phyloP scores from a whole-genome alignment of 1,139 yeast genomes.

The Zhuliangozyma parablackwelliae region DNA sequence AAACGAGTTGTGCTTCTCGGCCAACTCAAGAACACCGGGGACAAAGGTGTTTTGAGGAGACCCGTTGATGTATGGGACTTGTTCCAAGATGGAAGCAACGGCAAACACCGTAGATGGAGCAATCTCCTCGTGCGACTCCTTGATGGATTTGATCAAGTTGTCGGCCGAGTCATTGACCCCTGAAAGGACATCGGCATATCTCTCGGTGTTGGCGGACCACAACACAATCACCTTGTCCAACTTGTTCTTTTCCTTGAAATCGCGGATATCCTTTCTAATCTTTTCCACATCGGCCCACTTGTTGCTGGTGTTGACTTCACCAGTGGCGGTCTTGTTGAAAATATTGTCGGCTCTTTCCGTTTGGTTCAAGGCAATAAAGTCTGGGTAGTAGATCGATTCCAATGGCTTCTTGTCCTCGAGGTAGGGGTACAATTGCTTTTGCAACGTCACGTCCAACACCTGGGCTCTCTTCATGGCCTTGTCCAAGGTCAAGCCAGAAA shows the following conservation, averaged over 20 bases:
- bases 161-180: constrained; percentile 91
- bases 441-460: constrained; percentile 83
- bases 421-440: constrained; percentile 66
- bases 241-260: constrained; percentile 66
- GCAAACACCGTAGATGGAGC: constrained; percentile 92
- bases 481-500: constrained; percentile 63
- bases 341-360: constrained; percentile 88
- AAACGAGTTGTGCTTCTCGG: constrained; percentile 70
- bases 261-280: constrained; percentile 77
- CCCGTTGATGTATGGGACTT: constrained; percentile 88
- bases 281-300: constrained; percentile 91
- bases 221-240: constrained; percentile 86
- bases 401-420: constrained; percentile 66
- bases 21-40: constrained; percentile 89
- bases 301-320: constrained; percentile 50
- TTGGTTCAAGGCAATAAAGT: constrained; percentile 94
- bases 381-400: constrained; percentile 90
- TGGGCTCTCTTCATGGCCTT: constrained; percentile 82
- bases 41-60: constrained; percentile 97
- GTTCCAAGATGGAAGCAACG: constrained; percentile 85
- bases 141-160: constrained; percentile 69
- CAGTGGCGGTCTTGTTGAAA: constrained; percentile 46
- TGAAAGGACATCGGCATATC: constrained; percentile 71
- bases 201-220: constrained; percentile 98
- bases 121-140: constrained; percentile 74